Conservation (phyloP, 148 eudicot species). For the Beta vulgaris region DNA sequence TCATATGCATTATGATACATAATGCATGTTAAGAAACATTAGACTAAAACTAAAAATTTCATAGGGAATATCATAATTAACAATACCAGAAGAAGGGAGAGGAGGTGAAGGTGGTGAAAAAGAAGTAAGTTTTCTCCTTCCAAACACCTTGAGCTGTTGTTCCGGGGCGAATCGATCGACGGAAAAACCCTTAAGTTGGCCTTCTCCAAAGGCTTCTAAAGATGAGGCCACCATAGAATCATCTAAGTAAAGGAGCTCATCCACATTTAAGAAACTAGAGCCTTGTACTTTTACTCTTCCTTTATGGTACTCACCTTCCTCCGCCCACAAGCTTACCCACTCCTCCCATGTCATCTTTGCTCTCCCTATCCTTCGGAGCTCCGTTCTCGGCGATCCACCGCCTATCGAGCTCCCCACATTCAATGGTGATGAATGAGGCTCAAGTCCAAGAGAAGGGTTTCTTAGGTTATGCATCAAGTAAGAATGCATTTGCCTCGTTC, state of each 20-base stretch:
- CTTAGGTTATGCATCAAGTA: constrained; percentile 35
- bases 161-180: constrained; percentile 71
- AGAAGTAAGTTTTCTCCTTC: constrained; percentile 48
- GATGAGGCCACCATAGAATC: constrained; percentile 76
- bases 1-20: background rate
- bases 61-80: background rate
- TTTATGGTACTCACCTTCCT: constrained; percentile 62
- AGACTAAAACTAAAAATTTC: background rate
- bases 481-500: constrained; percentile 43
- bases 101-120: constrained; percentile 12
- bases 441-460: constrained; percentile 44
- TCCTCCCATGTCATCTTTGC: constrained; percentile 85
- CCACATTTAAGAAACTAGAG: constrained; percentile 55
- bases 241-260: constrained; percentile 68
- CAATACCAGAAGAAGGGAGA: background rate
- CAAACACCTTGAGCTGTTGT: constrained; percentile 77
- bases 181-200: constrained; percentile 61
- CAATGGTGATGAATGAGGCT: constrained; percentile 24
- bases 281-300: constrained; percentile 67
- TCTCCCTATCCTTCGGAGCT: constrained; percentile 57
- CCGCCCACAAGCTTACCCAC: constrained; percentile 72
- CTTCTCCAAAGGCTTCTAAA: constrained; percentile 68
- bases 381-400: constrained; percentile 10
- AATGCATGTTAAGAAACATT: too few species aligned
- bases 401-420: background rate